These are phyloP conservation scores for Luffa aegyptiaca DNA, from an alignment of 306 rosid species.

Conservation along the genomic window DNA sequence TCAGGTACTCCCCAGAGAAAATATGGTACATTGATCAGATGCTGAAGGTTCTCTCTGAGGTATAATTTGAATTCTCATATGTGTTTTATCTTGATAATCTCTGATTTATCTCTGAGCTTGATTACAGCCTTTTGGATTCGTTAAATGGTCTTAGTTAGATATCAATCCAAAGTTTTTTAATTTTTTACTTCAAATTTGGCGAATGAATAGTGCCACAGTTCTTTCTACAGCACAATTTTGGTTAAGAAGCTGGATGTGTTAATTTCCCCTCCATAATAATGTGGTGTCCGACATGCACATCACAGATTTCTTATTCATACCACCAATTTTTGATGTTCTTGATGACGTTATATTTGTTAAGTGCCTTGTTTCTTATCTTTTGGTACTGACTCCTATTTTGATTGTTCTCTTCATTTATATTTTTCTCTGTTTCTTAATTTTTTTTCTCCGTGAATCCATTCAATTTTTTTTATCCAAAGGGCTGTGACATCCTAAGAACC, in stretches of 20 bases:
- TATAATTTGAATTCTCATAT: conserved; percentile 31
- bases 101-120: neutral
- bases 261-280: neutral
- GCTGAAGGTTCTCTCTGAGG: conserved; percentile 99
- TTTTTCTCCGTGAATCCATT: neutral
- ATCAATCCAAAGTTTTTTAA: neutral
- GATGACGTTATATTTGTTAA: neutral
- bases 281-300: neutral
- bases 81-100: neutral
- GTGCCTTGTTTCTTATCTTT: neutral
- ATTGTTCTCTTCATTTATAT: neutral
- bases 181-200: neutral
- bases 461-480: neutral
- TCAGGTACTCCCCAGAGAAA: conserved; percentile 93
- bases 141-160: neutral
- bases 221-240: neutral
- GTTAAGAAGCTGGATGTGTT: neutral
- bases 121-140: neutral
- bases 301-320: neutral
- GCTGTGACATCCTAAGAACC: neutral
- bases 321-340: neutral
- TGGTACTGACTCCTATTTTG: neutral
- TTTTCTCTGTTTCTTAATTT: neutral
- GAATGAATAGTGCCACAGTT: neutral
- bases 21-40: conserved; percentile 97